These are phyloP conservation scores for Neonectria magnoliae DNA, from an alignment of 2,329 filamentous ascomycete species.

Conservation along the genomic window DNA sequence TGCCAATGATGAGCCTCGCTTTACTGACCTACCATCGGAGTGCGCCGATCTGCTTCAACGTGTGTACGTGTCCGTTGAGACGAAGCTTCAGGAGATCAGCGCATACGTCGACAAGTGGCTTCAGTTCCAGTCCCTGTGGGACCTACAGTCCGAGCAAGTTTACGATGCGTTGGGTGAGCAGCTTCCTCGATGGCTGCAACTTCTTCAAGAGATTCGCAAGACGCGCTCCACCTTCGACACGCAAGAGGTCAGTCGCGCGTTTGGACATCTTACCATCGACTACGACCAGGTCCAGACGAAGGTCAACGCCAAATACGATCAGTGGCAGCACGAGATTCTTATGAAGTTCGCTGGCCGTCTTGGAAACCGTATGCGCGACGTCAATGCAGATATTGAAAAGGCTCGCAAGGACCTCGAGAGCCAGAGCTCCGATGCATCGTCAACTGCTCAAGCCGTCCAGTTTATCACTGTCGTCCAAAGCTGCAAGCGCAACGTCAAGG, in stretches of 20 bases:
- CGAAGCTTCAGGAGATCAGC: conserved; percentile 81
- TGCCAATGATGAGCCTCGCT: conserved; percentile 74
- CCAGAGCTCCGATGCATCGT: conserved; percentile 91
- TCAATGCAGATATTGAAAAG: conserved; percentile 91
- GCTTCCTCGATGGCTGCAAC: conserved; percentile 89
- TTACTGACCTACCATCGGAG: conserved; percentile 84
- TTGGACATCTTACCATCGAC: conserved; percentile 94
- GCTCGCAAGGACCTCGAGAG: conserved; percentile 90
- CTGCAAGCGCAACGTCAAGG: conserved; percentile 91
- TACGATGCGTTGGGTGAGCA: conserved; percentile 93
- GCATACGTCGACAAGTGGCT: conserved; percentile 97
- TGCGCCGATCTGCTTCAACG: conserved; percentile 82
- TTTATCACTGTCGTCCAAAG: conserved; percentile 99
- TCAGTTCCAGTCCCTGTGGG: conserved; percentile 98
- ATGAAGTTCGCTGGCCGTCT: conserved; percentile 92
- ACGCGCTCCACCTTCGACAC: conserved; percentile 97
- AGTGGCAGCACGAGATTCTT: conserved; percentile 98
- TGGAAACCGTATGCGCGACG: conserved; percentile 89
- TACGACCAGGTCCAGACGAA: conserved; percentile 99
- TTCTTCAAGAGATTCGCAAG: conserved; percentile 97
- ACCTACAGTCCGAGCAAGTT: conserved; percentile 94
- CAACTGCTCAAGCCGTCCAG: conserved; percentile 94
- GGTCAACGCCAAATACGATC: conserved; percentile 98
- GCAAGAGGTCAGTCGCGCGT: conserved; percentile 89
- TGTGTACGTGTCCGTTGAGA: conserved; percentile 86